Conservation (phyloP, 2,329 filamentous ascomycete species). For the Fusarium denticulatum region DNA sequence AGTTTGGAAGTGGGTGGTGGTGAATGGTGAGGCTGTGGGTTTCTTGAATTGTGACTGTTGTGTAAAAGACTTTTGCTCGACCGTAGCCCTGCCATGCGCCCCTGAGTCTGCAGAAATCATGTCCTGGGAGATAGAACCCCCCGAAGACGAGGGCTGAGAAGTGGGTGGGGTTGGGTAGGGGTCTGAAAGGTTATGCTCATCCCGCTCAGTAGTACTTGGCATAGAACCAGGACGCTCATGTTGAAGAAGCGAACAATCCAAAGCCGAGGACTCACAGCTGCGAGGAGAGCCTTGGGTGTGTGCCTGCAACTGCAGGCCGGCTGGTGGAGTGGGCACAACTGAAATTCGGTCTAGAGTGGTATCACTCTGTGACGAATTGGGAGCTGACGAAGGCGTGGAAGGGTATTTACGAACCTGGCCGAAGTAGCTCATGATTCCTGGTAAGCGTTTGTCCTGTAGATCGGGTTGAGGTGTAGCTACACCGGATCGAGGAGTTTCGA, state of each 20-base stretch:
- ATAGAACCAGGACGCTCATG: constrained; percentile 37
- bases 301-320: constrained; percentile 44
- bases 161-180: constrained; percentile 67
- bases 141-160: constrained; percentile 58
- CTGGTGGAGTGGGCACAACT: constrained; percentile 46
- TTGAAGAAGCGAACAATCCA: constrained; percentile 38
- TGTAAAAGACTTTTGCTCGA: constrained; percentile 35
- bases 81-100: constrained; percentile 37
- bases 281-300: constrained; percentile 40
- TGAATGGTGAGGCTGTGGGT: constrained; percentile 39
- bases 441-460: constrained; percentile 91
- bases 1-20: constrained; percentile 42
- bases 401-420: constrained; percentile 97
- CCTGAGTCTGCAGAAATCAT: constrained; percentile 39
- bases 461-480: constrained; percentile 94
- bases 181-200: constrained; percentile 43
- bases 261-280: constrained; percentile 33
- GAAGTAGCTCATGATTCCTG: constrained; percentile 97
- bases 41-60: constrained; percentile 35
- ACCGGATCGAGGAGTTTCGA: constrained; percentile 88
- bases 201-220: constrained; percentile 36
- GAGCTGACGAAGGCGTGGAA: constrained; percentile 59
- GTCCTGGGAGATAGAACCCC: constrained; percentile 45
- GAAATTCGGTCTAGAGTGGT: constrained; percentile 37
- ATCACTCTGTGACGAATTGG: constrained; percentile 51